A percentile compares a stretch with the other conserved stretches of the same genome.
phyloP scores from a whole-genome alignment of 2,329 filamentous ascomycete genomes.

The Trichothecium sympodiale region DNA sequence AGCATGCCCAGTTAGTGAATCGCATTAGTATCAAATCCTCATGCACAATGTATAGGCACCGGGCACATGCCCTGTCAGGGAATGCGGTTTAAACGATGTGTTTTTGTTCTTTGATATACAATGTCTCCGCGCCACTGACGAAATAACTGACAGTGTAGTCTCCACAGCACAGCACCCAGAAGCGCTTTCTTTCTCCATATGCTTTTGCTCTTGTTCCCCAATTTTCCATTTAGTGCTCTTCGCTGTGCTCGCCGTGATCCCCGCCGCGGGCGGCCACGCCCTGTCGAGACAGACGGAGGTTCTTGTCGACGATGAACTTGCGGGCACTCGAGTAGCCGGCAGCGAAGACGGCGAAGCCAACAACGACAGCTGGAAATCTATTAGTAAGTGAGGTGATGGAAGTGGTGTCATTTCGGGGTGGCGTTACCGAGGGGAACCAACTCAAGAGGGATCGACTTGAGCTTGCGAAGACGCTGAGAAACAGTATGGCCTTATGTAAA shows the following conservation, averaged over 20 bases:
- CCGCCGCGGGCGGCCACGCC: constrained; percentile 31
- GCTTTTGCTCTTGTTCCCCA: too few species aligned
- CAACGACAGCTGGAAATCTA: constrained; percentile 58
- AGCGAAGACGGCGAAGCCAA: constrained; percentile 71
- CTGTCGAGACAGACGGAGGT: constrained; percentile 74
- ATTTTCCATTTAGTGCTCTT: constrained; percentile 3
- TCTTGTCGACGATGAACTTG: constrained; percentile 86
- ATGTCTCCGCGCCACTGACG: constrained; percentile 6
- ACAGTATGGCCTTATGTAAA: constrained; percentile 70
- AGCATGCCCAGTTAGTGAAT: too few species aligned
- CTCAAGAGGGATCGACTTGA: constrained; percentile 87
- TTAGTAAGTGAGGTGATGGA: not conserved
- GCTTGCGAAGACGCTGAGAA: constrained; percentile 83
- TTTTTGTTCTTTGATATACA: not conserved
- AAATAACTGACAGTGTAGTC: constrained; percentile 1
- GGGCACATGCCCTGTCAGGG: too few species aligned
- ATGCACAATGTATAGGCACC: too few species aligned
- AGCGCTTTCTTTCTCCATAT: not conserved
- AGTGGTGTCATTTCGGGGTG: not conserved
- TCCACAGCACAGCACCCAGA: not conserved
- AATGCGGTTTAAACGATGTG: too few species aligned
- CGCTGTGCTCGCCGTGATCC: constrained; percentile 15
- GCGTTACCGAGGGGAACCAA: constrained; percentile 79
- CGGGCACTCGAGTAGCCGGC: constrained; percentile 71
- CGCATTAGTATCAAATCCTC: too few species aligned